Base-by-base conservation (phyloP, 371 early-diverging fungal species). In the Fennellomyces sp. region DNA sequence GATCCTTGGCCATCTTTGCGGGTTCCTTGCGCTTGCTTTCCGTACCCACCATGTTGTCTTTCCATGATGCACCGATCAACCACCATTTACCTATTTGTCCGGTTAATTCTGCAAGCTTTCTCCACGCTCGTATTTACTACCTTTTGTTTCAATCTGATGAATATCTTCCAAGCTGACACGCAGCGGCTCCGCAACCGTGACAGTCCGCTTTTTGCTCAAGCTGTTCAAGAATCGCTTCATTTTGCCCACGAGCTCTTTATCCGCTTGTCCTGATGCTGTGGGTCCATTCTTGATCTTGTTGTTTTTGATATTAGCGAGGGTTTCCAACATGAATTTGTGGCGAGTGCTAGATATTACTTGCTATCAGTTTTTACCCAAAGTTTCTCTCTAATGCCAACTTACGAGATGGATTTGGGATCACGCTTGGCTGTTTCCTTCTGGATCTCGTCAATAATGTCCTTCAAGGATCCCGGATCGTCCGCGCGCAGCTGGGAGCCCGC, bases 281-380 rank as follows among this genome's bases (percentile, higher is more conserved):
- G 80, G 69, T 17, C 78, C 73, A 47, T 74, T 78, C 76, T 92
- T 90, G 68, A 92, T 83, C 63, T 93, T 88, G 82, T 98, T 98
- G 72, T 97, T 95, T 72, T 94, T 96, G 38, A 98, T 78, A 55
- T 94, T 91, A 50, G 87, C 83, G 54, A 98, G 78, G 10, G 91
- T 92, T 75, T 98, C 98, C 38, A 97, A 75, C 95, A 98, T 91
- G 70, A 96, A 98, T 68, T 91, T 91, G 56, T 88, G 84, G 52
- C 97, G 89, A 15, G 87, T 84, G 2, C 88, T 90, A 52, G 21
- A 36, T 19, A 17, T 33, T 33, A n/a, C n/a, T n/a, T n/a, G n/a
- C n/a, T n/a, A n/a, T n/a, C n/a, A n/a, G n/a, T n/a, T n/a, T n/a
- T n/a, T n/a, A n/a, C n/a, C 6, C 6, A 39, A 39, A 4, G 5